Evolutionary conservation across 1,139 yeast genomes (phyloP).

Genomic region (Citeromyces hawaiiensis): DNA sequence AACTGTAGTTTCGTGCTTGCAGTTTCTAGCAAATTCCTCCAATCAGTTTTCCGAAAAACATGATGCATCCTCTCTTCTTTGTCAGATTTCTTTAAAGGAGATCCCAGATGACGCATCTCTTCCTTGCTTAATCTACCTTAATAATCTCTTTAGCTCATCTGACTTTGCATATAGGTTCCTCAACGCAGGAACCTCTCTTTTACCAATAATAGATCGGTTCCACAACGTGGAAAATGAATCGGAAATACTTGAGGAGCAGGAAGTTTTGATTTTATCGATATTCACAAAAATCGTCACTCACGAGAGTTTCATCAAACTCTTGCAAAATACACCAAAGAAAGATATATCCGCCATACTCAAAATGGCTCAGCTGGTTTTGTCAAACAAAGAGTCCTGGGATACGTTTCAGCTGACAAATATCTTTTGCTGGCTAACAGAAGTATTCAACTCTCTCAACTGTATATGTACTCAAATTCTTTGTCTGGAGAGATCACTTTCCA

Average conservation of each 20-base stretch:
- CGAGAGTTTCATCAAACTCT: conserved; percentile 21
- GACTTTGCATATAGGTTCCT: conserved; percentile 3
- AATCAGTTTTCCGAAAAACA: not conserved
- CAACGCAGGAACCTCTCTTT: not conserved
- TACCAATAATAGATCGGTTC: not conserved
- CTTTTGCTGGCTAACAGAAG: conserved; percentile 38
- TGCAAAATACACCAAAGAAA: conserved; percentile 13
- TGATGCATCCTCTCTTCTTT: not conserved
- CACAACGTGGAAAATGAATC: not conserved
- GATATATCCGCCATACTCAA: conserved; percentile 13
- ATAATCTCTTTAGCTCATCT: conserved; percentile 6
- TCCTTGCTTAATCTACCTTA: conserved; percentile 7
- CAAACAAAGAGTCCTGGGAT: conserved; percentile 38
- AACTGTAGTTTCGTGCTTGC: not conserved
- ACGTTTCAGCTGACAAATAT: conserved; percentile 35
- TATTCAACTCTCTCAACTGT: conserved; percentile 17
- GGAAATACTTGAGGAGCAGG: conserved; percentile 4
- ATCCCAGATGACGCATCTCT: conserved; percentile 3
- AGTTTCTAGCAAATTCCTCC: not conserved
- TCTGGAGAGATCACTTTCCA: conserved; percentile 7
- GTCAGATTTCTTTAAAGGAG: conserved; percentile 1
- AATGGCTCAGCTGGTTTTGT: conserved; percentile 26
- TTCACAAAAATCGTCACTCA: conserved; percentile 15
- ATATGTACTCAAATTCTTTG: conserved; percentile 8
- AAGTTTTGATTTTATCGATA: conserved; percentile 8